Base-by-base conservation (phyloP, 2,329 filamentous ascomycete species). In the Biscogniauxia sp. region DNA sequence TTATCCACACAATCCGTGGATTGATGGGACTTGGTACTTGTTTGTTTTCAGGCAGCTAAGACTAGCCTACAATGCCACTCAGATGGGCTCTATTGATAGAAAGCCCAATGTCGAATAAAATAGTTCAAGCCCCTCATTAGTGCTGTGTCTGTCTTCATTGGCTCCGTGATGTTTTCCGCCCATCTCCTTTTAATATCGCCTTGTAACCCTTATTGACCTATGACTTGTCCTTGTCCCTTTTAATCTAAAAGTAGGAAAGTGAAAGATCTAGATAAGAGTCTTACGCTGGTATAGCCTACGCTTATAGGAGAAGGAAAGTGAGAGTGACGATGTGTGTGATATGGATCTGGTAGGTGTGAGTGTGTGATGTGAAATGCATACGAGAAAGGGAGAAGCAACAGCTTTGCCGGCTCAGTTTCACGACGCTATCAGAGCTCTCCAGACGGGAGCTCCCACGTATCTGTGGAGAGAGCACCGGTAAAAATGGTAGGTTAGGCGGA, bases 11-110 rank as follows among this genome's bases (percentile, higher is more conserved):
- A 55, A 51, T 53, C 59, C 59, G 65, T 70, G 70, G 70, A 71
- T 72, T 72, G 70, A 72, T 72, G 70, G 70, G 69, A 65, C 66
- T 71, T 68, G 70, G 59, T 62, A 65, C 58, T 62, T 20, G 61
- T 66, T 67, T 68, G 55, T 64, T 62, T 59, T 55, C 60, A 65
- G 68, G 63, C 59, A 60, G 56, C 53, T 57, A 62, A 54, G 66
- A 66, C 51, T 64, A 68, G 57, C 55, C 61, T 70, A 65, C 23
- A 60, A 53, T 61, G 60, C 61, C 60, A 64, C 60, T 66, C 65
- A 51, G 51, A 51, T 49, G 60, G 61, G n/a, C 53, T 57, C 55
- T 37, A 57, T 62, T 45, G 37, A 45, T 45, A 45, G 37, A 45
- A 45, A 45, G 37, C 37, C 37, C 37, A 45, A 45, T 45, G 37